Evolutionary conservation across 164 flowering plant species (phyloP).

Genomic region (Malania oleifera): DNA sequence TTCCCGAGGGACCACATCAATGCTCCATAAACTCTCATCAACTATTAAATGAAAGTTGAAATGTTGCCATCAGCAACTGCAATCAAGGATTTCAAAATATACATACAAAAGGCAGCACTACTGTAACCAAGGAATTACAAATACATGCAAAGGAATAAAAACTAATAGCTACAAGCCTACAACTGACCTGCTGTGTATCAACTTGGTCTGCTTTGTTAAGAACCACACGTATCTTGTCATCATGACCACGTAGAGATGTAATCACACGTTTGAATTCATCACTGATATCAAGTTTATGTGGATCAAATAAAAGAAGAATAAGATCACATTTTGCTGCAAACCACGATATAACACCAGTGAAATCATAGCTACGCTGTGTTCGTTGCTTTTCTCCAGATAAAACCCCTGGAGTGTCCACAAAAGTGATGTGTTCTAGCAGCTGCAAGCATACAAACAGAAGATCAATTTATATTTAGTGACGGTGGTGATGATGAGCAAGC

Average conservation of each 20-base stretch:
- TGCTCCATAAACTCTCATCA: constrained; percentile 71
- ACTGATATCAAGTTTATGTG: constrained; percentile 93
- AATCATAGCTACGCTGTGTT: constrained; percentile 91
- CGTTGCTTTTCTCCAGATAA: constrained; percentile 97
- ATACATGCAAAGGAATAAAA: background rate
- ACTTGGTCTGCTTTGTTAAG: constrained; percentile 98
- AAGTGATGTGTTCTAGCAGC: constrained; percentile 90
- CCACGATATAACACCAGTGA: constrained; percentile 98
- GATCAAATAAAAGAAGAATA: constrained; percentile 89
- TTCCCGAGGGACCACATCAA: constrained; percentile 99
- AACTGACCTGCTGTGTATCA: constrained; percentile 91
- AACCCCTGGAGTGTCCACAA: constrained; percentile 98
- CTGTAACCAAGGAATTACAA: too few relatives aligned
- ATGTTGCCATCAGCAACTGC: background rate
- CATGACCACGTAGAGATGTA: constrained; percentile 89
- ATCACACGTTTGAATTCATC: constrained; percentile 98
- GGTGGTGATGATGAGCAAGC: too few relatives aligned
- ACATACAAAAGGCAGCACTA: too few relatives aligned
- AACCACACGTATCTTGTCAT: constrained; percentile 96
- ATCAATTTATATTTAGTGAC: too few relatives aligned
- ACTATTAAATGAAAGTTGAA: constrained; percentile 12
- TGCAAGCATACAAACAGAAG: constrained; percentile 22
- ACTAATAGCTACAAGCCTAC: background rate
- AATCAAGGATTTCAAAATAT: background rate
- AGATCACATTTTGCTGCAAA: constrained; percentile 96